Evolutionary conservation across 805 yeast genomes (phyloP), one percentile per base, ranked within the genome.

Genomic region (Schizosaccharomyces japonicus): DNA sequence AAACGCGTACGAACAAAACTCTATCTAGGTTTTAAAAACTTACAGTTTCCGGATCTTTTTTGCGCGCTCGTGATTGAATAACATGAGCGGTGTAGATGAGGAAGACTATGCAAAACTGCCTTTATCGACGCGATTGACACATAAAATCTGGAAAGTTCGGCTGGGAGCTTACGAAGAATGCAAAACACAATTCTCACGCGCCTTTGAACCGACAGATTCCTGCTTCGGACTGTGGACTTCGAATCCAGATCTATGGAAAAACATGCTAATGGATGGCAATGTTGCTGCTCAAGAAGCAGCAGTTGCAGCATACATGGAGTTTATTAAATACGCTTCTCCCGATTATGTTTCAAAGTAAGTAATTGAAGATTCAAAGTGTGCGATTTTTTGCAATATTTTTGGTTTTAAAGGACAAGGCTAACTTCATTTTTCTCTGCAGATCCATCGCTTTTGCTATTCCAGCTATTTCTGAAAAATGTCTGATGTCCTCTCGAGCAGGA

Each of bases 251-350:
- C 47, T 69, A 2, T 65, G 76, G 55, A 75, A 71, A 53, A 66
- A 67, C 53, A 68, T 77, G 36, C 76, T 80, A 5, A 66, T 72
- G 2, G 98, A 90, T 58, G 60, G 78, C 29, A 90, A 90, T 58
- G 95, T 84, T 17, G 90, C 79, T 15, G 94, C 96, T 0, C 94
- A 84, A 53, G 96, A 90, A 56, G 65, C 78, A 1, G 96, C 82
- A 3, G 64, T 83, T 19, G 58, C 63, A 2, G 69, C 80, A 5
- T 59, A 82, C 4, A 61, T 62, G 11, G 66, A 72, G 3, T 70
- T 72, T 55, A 61, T 80, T 39, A 71, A 72, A 54, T 70, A 60
- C 55, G 80, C 80, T 1, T 78, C 76, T 0, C 49, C 70, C 0
- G 54, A 57, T 1, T 68, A 58, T 3, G 63, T 69, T n/a, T n/a